Conservation (phyloP, 148 eudicot genomes). For the Dysphania ambrosioides region DNA sequence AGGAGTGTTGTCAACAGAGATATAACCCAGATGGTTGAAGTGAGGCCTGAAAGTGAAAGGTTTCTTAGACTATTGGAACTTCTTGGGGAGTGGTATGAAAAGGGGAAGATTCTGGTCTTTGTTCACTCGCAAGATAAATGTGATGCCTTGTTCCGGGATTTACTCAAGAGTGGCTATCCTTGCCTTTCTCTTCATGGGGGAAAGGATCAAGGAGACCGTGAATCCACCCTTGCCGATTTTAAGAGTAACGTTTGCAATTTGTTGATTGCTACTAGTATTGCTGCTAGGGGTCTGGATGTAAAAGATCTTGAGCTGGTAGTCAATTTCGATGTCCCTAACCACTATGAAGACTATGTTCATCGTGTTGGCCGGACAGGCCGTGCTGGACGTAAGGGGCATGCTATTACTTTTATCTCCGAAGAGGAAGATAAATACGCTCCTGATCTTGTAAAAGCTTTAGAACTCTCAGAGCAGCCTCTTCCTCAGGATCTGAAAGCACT, state of each 20-base stretch:
- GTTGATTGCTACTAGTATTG: constrained; percentile 75
- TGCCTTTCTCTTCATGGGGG: constrained; percentile 85
- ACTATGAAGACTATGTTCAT: constrained; percentile 82
- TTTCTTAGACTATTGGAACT: constrained; percentile 61
- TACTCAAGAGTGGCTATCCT: constrained; percentile 73
- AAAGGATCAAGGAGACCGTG: constrained; percentile 83
- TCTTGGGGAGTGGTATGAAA: constrained; percentile 89
- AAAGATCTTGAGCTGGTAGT: constrained; percentile 78
- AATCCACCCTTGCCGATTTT: constrained; percentile 74
- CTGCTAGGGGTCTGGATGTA: constrained; percentile 83
- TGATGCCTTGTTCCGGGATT: constrained; percentile 60
- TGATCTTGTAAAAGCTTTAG: constrained; percentile 70
- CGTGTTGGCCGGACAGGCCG: constrained; percentile 86
- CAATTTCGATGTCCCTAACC: constrained; percentile 74
- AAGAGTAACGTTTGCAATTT: constrained; percentile 74
- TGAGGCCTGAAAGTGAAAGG: constrained; percentile 74
- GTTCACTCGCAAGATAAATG: constrained; percentile 75
- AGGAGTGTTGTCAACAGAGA: constrained; percentile 85
- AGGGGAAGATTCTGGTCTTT: constrained; percentile 71
- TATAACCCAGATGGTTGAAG: constrained; percentile 76
- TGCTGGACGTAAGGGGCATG: constrained; percentile 76
- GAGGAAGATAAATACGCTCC: constrained; percentile 74
- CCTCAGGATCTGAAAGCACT: constrained; percentile 71
- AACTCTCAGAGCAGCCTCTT: constrained; percentile 70
- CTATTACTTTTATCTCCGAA: constrained; percentile 65